Base-by-base conservation (phyloP, 768 basidiomycete species). In the Lactifluus piperatus region DNA sequence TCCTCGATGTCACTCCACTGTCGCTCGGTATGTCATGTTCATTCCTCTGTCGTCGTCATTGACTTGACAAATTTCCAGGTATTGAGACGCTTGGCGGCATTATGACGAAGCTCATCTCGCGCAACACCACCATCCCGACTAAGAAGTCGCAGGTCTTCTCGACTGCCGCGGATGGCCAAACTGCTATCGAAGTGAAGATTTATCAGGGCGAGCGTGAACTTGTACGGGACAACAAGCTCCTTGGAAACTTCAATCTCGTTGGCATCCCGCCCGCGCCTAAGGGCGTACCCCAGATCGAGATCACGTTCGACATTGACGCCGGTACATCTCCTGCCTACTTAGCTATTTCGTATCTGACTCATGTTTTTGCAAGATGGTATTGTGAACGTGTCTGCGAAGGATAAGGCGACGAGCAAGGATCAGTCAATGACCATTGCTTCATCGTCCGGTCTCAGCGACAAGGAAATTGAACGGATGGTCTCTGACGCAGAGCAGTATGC, bases 121-220 rank as follows among this genome's bases (percentile, higher is more conserved):
- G 97, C 60, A 99, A 99, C 79, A 99, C 97, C 11, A 98, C 97
- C 58, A 98, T 98, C 74, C 97, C 97, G 5, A 97, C 95, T 66
- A 99, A 99, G 82, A 99, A 99, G 82, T 94, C 92, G 0, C 95
- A 98, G 73, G 89, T 88, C 45, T 98, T 99, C 82, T 98, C 95
- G 4, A 99, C 97, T 16, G 95, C 97, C 41, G 95, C 95, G 39
- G 97, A 99, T 62, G 95, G 97, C 53, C 97, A 99, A 75, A 95
- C 90, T n/a, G 94, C 95, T 37, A 97, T 99, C 65, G 94, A 98
- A 73, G 95, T 99, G 73, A 98, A 98, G 84, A 94, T 99, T 67
- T 99, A 84, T 81, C 97, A 99, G 76, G 97, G 97, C 69, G 97
- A 99, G 79, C 94, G 97, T 77, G 97, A 97, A 71, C 84, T 98